phyloP scores from a whole-genome alignment of 176 grass and related monocot species.

The Canna indica region DNA sequence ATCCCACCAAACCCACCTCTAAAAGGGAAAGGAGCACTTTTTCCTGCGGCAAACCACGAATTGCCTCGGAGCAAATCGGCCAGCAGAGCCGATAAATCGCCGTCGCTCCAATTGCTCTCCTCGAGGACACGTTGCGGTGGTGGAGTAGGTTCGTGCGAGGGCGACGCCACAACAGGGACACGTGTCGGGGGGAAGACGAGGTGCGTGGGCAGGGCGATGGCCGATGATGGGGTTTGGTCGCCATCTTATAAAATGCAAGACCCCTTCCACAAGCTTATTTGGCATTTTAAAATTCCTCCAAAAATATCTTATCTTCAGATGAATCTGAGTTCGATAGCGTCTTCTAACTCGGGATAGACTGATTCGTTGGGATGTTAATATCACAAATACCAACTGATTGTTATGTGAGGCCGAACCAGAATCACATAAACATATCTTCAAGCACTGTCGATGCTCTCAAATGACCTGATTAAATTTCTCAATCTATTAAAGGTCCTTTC shows the following conservation, averaged over 20 bases:
- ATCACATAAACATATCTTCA: too few relatives aligned
- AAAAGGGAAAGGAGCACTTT: background rate
- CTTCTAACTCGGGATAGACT: too few relatives aligned
- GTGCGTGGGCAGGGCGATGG: background rate
- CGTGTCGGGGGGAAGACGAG: background rate
- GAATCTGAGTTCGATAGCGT: too few relatives aligned
- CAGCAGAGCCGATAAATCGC: background rate
- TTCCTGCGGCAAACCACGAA: background rate
- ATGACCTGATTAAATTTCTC: too few relatives aligned
- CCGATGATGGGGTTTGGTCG: background rate
- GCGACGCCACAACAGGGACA: background rate
- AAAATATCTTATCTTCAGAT: too few relatives aligned
- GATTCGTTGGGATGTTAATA: too few relatives aligned
- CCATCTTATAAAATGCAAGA: background rate
- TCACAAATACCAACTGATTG: too few relatives aligned
- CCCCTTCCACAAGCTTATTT: too few relatives aligned
- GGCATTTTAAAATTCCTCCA: too few relatives aligned
- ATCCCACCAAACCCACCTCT: conserved; percentile 4
- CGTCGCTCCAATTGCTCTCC: background rate
- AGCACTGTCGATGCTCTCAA: too few relatives aligned
- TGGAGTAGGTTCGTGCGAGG: background rate
- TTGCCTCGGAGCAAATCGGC: background rate
- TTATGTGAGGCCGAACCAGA: too few relatives aligned
- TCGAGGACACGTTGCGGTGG: background rate
- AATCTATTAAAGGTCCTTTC: too few relatives aligned